phyloP scores from a whole-genome alignment of 2,329 filamentous ascomycete species.

The Dendryphion nanum region DNA sequence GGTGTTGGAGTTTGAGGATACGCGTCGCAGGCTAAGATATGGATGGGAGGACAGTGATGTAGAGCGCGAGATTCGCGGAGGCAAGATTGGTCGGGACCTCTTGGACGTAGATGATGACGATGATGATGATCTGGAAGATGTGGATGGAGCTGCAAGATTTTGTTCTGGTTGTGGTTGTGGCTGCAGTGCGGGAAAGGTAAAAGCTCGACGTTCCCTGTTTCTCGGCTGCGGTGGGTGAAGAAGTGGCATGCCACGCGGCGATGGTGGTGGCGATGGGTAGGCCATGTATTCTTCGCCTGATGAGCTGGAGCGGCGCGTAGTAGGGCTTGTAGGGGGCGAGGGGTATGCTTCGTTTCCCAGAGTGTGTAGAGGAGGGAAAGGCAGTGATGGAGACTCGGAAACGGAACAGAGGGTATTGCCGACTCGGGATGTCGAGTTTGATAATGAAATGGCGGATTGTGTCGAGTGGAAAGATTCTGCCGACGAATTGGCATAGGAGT shows the following conservation, averaged over 20 bases:
- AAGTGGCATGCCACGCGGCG: not conserved
- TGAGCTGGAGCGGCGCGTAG: constrained; percentile 3
- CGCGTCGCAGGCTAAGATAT: no score
- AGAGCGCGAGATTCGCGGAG: constrained; percentile 1
- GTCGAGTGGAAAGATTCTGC: constrained; percentile 9
- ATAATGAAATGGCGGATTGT: constrained; percentile 1
- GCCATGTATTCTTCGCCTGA: constrained; percentile 7
- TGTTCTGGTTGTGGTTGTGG: not conserved
- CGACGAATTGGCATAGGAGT: constrained; percentile 1
- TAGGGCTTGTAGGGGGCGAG: constrained; percentile 4
- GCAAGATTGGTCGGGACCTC: not conserved
- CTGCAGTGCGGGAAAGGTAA: constrained; percentile 3
- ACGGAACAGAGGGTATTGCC: constrained; percentile 1
- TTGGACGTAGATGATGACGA: not conserved
- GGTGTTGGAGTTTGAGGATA: not conserved
- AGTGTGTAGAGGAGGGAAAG: no score
- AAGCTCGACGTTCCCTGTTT: constrained; percentile 1
- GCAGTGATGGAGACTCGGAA: constrained; percentile 6
- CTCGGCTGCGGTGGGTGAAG: not conserved
- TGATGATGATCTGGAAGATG: not conserved
- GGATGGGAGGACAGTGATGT: not conserved
- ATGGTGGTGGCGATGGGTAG: constrained; percentile 9
- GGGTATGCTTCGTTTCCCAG: constrained; percentile 9
- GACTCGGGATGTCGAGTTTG: not conserved
- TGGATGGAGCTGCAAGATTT: not conserved